Conservation (phyloP, 805 yeast genomes). For the Blastobotrys attinorum region DNA sequence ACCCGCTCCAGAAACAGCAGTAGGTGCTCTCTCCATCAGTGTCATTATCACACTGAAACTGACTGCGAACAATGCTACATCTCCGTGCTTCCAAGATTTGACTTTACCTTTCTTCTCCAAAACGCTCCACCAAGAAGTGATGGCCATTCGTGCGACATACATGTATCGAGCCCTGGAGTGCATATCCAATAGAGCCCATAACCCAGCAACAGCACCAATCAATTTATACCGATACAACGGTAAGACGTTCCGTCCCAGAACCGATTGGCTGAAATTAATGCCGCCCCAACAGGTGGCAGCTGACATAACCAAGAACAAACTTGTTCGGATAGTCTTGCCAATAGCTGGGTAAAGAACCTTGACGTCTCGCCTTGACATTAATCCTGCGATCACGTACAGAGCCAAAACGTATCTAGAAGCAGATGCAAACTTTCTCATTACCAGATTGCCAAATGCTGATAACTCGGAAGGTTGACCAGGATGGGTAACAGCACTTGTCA, state of each 20-base stretch:
- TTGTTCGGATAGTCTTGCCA: constrained; percentile 25
- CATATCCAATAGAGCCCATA: constrained; percentile 32
- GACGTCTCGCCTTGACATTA: constrained; percentile 8
- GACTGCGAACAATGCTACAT: constrained; percentile 26
- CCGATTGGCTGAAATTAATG: constrained; percentile 27
- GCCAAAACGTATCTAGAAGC: constrained; percentile 25
- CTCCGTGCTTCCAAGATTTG: constrained; percentile 26
- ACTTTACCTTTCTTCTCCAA: constrained; percentile 22
- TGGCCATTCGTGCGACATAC: constrained; percentile 31
- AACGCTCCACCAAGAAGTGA: constrained; percentile 30
- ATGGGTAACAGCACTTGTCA: constrained; percentile 28
- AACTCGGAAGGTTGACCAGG: constrained; percentile 23
- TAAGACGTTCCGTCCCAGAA: constrained; percentile 25
- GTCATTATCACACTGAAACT: constrained; percentile 28
- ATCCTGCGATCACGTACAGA: constrained; percentile 20
- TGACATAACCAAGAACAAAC: constrained; percentile 28
- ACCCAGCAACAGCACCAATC: constrained; percentile 35
- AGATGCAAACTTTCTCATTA: constrained; percentile 19
- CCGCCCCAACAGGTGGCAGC: constrained; percentile 34
- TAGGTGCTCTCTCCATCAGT: constrained; percentile 24
- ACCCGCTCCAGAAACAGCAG: constrained; percentile 20
- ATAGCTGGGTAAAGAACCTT: constrained; percentile 11
- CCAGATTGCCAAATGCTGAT: constrained; percentile 19
- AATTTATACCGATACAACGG: constrained; percentile 30
- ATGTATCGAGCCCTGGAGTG: constrained; percentile 28